Evolutionary conservation across 2,329 filamentous ascomycete genomes (phyloP).

Genomic region (Pezicula radicicola): DNA sequence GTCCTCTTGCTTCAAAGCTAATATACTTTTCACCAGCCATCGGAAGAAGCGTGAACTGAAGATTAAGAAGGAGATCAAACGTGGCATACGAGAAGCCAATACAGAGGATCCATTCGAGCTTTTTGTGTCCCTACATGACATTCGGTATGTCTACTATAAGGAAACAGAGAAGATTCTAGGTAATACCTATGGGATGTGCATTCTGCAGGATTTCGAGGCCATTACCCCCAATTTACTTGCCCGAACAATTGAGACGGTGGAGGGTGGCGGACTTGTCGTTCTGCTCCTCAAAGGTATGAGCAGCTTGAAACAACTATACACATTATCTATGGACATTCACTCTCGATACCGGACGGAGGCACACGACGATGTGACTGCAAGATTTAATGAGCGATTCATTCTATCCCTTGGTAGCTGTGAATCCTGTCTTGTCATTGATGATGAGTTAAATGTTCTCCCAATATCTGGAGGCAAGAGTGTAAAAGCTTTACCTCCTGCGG

Average conservation of each 20-base stretch:
- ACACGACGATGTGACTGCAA: conserved; percentile 87
- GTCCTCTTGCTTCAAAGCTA: conserved; percentile 2
- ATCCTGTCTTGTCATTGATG: conserved; percentile 91
- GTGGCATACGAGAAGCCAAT: conserved; percentile 89
- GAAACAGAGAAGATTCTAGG: conserved; percentile 98
- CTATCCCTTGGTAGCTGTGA: conserved; percentile 93
- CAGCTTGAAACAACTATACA: conserved; percentile 96
- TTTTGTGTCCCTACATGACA: conserved; percentile 93
- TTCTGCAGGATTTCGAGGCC: conserved; percentile 96
- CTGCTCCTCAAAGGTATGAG: conserved; percentile 93
- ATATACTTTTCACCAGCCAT: conserved; percentile 54
- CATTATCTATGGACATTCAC: conserved; percentile 96
- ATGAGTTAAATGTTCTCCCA: conserved; percentile 94
- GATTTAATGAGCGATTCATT: conserved; percentile 98
- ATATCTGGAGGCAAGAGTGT: conserved; percentile 95
- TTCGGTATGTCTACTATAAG: conserved; percentile 99
- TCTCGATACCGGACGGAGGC: conserved; percentile 95
- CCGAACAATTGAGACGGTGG: conserved; percentile 93
- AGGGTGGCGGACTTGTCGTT: conserved; percentile 89
- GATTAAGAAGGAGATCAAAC: conserved; percentile 97
- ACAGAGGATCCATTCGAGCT: conserved; percentile 94
- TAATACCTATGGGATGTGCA: conserved; percentile 98
- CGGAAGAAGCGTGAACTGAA: conserved; percentile 97
- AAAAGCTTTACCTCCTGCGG: conserved; percentile 73
- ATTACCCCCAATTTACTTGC: conserved; percentile 96